These are phyloP conservation scores for Boletus fagicola DNA, from an alignment of 768 basidiomycete species.

Conservation along the genomic window DNA sequence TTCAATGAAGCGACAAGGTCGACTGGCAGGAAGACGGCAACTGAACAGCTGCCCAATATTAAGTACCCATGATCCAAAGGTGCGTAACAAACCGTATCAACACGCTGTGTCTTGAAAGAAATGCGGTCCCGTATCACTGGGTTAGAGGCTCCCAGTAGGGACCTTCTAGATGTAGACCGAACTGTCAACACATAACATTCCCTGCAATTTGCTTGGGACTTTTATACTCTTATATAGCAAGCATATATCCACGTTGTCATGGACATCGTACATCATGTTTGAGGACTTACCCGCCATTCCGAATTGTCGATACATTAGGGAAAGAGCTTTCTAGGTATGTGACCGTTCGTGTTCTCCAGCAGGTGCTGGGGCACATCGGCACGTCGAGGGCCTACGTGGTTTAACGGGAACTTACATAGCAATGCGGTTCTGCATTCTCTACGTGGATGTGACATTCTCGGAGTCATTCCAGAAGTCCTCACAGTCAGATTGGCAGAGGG, in stretches of 20 bases:
- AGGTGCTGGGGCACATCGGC: background rate
- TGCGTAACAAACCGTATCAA: background rate
- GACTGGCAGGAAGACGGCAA: background rate
- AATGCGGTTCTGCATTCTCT: too few species aligned
- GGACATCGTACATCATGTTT: slow-evolving; percentile 3
- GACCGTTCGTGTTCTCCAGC: background rate
- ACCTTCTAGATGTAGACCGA: background rate
- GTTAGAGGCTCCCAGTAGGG: background rate
- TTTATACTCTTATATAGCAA: background rate
- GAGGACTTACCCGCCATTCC: background rate
- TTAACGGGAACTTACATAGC: background rate
- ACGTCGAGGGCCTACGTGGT: background rate
- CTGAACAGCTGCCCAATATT: background rate
- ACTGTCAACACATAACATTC: background rate
- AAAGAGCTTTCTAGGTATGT: background rate
- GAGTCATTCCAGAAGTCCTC: background rate
- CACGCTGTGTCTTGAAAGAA: background rate
- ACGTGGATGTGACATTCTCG: background rate
- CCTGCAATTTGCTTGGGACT: background rate
- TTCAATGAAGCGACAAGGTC: background rate
- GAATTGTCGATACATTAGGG: background rate
- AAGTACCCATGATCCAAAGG: background rate
- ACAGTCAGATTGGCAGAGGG: background rate
- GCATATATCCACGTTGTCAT: slow-evolving; percentile 2
- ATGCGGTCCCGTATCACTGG: background rate